Evolutionary conservation across 2,329 filamentous ascomycete genomes (phyloP).

Genomic region (Trichoderma koningii): DNA sequence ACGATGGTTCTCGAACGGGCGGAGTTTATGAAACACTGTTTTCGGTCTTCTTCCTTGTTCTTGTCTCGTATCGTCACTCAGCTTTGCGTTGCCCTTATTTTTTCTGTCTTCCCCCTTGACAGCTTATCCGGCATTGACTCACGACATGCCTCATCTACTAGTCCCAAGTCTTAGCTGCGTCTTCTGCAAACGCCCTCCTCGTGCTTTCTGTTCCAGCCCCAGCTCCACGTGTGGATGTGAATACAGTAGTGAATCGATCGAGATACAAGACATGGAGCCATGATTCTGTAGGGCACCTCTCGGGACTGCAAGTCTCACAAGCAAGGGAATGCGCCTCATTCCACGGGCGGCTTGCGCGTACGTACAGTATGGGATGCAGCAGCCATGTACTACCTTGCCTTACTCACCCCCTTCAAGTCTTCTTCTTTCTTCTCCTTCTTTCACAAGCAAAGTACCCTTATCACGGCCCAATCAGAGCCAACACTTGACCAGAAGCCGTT

Average conservation of each 20-base stretch:
- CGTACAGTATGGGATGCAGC: background rate
- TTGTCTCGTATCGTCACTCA: background rate
- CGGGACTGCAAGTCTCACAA: constrained; percentile 6
- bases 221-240: background rate
- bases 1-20: background rate
- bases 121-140: background rate
- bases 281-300: constrained; percentile 3
- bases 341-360: constrained; percentile 14
- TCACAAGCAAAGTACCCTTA: background rate
- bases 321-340: constrained; percentile 18
- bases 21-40: background rate
- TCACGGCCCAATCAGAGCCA: constrained; percentile 15
- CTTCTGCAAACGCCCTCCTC: too few relatives aligned
- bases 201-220: background rate
- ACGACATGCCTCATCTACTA: background rate
- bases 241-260: background rate
- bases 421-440: too few relatives aligned
- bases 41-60: background rate
- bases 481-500: constrained; percentile 5
- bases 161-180: background rate
- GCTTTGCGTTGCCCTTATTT: background rate
- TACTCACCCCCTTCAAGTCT: background rate
- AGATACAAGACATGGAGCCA: background rate
- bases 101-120: background rate
- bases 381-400: too few relatives aligned